Evolutionary conservation across 2,329 filamentous ascomycete genomes (phyloP).

Genomic region (Xenosphaeropsis pyriputrescens): DNA sequence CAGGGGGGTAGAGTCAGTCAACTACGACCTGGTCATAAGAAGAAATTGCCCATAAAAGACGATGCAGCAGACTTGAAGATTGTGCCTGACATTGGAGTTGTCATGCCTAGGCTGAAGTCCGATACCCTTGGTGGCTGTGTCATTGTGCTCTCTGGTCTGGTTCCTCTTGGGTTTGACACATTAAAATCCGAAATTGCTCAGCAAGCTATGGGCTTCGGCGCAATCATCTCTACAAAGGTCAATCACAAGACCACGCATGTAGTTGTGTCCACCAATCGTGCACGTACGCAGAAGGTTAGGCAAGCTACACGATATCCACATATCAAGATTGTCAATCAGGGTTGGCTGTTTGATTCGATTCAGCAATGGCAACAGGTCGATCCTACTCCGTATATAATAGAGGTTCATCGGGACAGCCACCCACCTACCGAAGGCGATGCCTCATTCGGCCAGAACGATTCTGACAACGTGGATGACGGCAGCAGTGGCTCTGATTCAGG

Average conservation of each 20-base stretch:
- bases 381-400: constrained; percentile 56
- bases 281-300: constrained; percentile 80
- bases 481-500: constrained; percentile 18
- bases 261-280: constrained; percentile 54
- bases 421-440: too few relatives aligned
- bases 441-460: not conserved
- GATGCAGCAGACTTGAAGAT: constrained; percentile 30
- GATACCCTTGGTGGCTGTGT: constrained; percentile 58
- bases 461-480: constrained; percentile 10
- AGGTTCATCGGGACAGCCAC: not conserved
- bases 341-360: constrained; percentile 79
- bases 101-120: constrained; percentile 71
- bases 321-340: constrained; percentile 82
- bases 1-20: constrained; percentile 24
- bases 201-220: constrained; percentile 79
- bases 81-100: constrained; percentile 72
- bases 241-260: constrained; percentile 56
- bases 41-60: constrained; percentile 28
- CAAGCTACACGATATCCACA: constrained; percentile 66
- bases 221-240: constrained; percentile 38
- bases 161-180: constrained; percentile 69
- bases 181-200: constrained; percentile 70
- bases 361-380: constrained; percentile 71
- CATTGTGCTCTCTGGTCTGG: constrained; percentile 81
- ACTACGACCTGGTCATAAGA: constrained; percentile 19